Conservation (phyloP, 169 alveolate species). For the Pseudocohnilembus persalinus region DNA sequence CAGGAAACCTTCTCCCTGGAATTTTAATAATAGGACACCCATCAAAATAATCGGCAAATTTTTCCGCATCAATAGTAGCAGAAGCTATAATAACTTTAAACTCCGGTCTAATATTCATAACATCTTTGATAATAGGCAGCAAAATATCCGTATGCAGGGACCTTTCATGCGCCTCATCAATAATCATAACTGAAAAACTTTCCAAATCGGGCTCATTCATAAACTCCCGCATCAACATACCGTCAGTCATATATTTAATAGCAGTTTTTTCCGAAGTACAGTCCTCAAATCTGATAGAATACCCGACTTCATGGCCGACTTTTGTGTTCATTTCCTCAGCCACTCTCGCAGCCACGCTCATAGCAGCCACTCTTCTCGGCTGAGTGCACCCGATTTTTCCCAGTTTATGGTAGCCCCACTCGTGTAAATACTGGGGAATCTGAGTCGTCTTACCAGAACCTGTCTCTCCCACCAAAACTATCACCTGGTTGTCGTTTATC, state of each 20-base stretch:
- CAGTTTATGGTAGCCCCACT: slow-evolving; percentile 94
- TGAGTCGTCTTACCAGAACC: slow-evolving; percentile 99
- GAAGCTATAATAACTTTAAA: slow-evolving; percentile 75
- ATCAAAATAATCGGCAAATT: slow-evolving; percentile 96
- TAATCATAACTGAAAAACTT: slow-evolving; percentile 93
- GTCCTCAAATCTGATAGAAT: slow-evolving; percentile 97
- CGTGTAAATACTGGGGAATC: slow-evolving; percentile 97
- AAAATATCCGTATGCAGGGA: slow-evolving; percentile 99
- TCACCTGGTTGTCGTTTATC: slow-evolving; percentile 89
- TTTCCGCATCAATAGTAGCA: slow-evolving; percentile 99
- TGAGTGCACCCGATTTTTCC: slow-evolving; percentile 99
- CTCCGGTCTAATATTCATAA: slow-evolving; percentile 75
- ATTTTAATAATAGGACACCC: slow-evolving; percentile 93
- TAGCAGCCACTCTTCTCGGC: slow-evolving; percentile 99
- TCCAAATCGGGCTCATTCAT: slow-evolving; percentile 95
- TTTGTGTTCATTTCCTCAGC: slow-evolving; percentile 97
- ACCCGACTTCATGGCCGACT: slow-evolving; percentile 96
- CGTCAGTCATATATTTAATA: slow-evolving; percentile 99
- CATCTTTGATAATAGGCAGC: slow-evolving; percentile 96
- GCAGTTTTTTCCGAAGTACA: slow-evolving; percentile 95
- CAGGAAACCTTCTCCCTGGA: slow-evolving; percentile 98
- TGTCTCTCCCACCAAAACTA: slow-evolving; percentile 98
- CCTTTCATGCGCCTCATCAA: slow-evolving; percentile 99
- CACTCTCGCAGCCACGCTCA: slow-evolving; percentile 99
- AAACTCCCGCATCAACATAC: slow-evolving; percentile 98